Evolutionary conservation across 495 filamentous ascomycete genomes (phyloP), one percentile per base, ranked within the genome.

Genomic region (Penicillium parvum): DNA sequence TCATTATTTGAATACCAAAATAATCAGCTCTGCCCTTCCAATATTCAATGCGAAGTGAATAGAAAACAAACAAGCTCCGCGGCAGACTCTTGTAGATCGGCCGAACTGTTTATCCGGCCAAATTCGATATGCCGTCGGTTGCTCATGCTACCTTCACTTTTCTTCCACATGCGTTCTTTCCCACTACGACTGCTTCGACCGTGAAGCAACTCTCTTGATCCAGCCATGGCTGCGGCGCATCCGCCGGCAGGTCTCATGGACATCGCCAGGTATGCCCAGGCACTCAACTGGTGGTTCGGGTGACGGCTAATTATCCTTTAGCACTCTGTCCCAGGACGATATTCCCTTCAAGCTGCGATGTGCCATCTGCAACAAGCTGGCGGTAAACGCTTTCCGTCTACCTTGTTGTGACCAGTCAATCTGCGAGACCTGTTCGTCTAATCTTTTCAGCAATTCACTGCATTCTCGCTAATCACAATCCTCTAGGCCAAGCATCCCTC

Each of bases 361-460:
- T 69, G 89, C 88, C 27, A 86, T 85, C 45, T 97, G 92, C 68
- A 92, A 83, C 63, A 88, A 86, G 59, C 74, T 97, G 28, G 89
- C 87, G n/a, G 69, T 91, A 45, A 90, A 96, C 58, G 88, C 91
- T 2, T 94, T 90, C 53, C 83, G 88, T 21, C 69, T 96, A 8
- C 90, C 90, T 5, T 99, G 92, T 64, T 99, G 92, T 64, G 91
- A 96, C 58, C 90, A 95, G 55, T 82, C 85, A 17, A 94, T 96
- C 43, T 97, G 94, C 68, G 86, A 91, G 57, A 78, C 69, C 41
- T 98, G 92, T 96, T 69, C 65, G 88, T 55, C 32, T 35, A 20
- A 25, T 27, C 30, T 5, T 30, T 10, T 30, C 12, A 12, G 7
- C 37, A 18, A 5, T 34, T 19, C 42, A 16, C 32, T 35, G 17